Base-by-base conservation (phyloP, 768 basidiomycete species). In the Hygrophorus pudorinus region DNA sequence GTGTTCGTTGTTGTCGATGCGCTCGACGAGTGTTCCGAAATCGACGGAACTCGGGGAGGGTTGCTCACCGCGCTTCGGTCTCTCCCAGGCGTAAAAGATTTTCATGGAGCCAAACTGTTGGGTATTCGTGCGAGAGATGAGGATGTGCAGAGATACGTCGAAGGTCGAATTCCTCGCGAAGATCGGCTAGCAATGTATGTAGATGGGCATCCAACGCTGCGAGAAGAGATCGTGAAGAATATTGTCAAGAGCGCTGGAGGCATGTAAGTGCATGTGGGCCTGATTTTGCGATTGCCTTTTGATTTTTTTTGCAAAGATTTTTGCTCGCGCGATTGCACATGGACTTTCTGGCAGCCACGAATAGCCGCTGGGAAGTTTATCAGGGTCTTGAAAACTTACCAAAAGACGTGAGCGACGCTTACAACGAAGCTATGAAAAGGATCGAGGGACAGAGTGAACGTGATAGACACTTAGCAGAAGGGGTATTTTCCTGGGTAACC, bases 261-360 rank as follows among this genome's bases (percentile, higher is more conserved):
- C 9, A 40, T 45, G 44, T 45, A 32, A 38, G 44, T 32, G 14
- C n/a, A n/a, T n/a, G n/a, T n/a, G n/a, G n/a, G n/a, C n/a, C n/a
- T n/a, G n/a, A n/a, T n/a, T n/a, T n/a, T n/a, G n/a, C n/a, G n/a
- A n/a, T n/a, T n/a, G n/a, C n/a, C n/a, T n/a, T n/a, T 14, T 27
- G 33, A 2, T 14, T 10, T 9, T 12, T 18, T 34, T 36, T 30
- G 24, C 8, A 14, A 24, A 50, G 49, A 45, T 50, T 50, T 33
- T 34, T 50, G 14, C 30, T 50, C 1, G 46, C 45, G 8, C 45
- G 36, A 41, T 30, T 50, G 17, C 35, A 47, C 33, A 47, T 50
- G 20, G 20, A 38, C 20, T 42, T 45, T 2, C 31, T 50, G 8
- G 16, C 18, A 12, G 36, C 2, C n/a, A 31, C 32, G 13, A 9